Evolutionary conservation across 2,329 filamentous ascomycete species (phyloP), one percentile per base, ranked within the genome.

Genomic region (Cryphonectria parasitica): DNA sequence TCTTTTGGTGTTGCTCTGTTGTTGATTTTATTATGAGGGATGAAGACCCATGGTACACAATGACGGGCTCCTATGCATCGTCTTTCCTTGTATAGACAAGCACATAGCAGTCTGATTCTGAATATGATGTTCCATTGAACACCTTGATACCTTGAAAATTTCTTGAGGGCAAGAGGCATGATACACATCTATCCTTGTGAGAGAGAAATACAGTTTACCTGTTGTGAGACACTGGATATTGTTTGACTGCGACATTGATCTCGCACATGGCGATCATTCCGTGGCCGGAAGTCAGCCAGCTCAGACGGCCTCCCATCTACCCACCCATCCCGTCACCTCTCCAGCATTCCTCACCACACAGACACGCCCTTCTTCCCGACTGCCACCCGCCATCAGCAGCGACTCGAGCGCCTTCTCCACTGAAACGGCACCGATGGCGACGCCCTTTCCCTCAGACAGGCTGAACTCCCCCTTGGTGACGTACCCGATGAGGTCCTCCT

Each of bases 401-500:
- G 81, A 78, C 68, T 84, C 80, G 3, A 87, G 71, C 1, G 92
- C 85, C 78, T 85, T 91, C 6, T 83, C 83, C 0, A 91, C 82
- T 19, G 89, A 83, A 36, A 98, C 77, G 65, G 88, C 91, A 0
- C 92, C 96, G 71, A 98, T 85, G 0, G 90, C 95, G 22, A 89
- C 90, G 0, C 91, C 92, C 74, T 86, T 88, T 0, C 95, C 96
- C 74, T 92, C 89, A 2, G 89, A 88, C 1, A 98, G 86, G 76
- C 91, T 94, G 78, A 91, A 97, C 66, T 92, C 91, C 0, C 95
- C 96, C 0, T 91, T 92, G 2, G 94, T 98, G 34, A 98, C 90
- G 78, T 97, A 99, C 0, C 96, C 96, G 66, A 98, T 88, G 17
- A 98, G 84, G 78, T 98, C 92, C 31, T 87, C 84, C 73, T 90